These are phyloP conservation scores for Volvox carteri DNA, from an alignment of 163 green algal genomes.

Conservation along the genomic window DNA sequence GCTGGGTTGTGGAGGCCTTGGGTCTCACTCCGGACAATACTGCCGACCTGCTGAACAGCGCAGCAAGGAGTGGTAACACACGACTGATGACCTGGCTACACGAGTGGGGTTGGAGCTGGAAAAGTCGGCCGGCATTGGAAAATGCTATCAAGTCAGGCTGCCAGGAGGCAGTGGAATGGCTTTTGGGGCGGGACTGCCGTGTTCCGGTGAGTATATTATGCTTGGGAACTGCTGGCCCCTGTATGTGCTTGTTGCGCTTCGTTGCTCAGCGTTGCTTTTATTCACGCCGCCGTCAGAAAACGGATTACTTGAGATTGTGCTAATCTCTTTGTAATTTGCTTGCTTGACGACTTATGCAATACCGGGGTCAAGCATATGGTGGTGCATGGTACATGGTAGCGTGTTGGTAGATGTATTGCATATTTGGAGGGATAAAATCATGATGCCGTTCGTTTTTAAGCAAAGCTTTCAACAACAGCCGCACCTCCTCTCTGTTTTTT, in stretches of 20 bases:
- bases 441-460: no score
- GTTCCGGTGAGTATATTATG: not conserved
- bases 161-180: constrained; percentile 5
- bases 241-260: not conserved
- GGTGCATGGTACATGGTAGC: not conserved
- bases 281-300: not conserved
- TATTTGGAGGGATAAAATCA: no score
- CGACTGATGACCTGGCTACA: not conserved
- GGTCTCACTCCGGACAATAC: not conserved
- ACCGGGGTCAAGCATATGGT: no score
- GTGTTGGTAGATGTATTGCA: not conserved
- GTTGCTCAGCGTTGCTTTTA: not conserved
- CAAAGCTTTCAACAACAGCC: no score
- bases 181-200: not conserved
- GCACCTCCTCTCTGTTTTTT: not conserved
- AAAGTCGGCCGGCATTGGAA: not conserved
- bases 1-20: not conserved
- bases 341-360: no score
- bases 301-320: not conserved
- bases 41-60: not conserved
- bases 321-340: no score
- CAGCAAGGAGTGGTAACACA: not conserved
- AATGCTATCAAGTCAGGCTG: not conserved
- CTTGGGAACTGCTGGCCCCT: not conserved
- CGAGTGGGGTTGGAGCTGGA: not conserved